Conservation (phyloP, 31 red algal species). For the Odonthalia washingtoniensis region DNA sequence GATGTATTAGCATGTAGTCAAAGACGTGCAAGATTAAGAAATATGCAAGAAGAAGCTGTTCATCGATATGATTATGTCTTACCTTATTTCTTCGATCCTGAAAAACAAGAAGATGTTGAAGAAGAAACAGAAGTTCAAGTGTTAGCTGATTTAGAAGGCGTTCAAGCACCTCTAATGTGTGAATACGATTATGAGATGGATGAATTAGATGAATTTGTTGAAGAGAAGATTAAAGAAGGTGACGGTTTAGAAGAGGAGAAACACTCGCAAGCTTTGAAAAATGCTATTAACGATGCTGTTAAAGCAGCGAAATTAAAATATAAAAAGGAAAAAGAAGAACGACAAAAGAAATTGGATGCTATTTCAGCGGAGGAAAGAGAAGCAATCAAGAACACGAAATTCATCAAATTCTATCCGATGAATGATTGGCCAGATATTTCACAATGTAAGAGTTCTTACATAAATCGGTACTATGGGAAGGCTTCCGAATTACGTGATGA, state of each 20-base stretch:
- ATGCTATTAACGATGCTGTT: conserved; percentile 72
- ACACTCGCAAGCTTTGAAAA: conserved; percentile 58
- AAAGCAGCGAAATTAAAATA: conserved; percentile 73
- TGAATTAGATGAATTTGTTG: conserved; percentile 85
- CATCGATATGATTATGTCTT: conserved; percentile 97
- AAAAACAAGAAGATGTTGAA: conserved; percentile 67
- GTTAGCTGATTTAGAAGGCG: conserved; percentile 77
- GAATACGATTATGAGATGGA: conserved; percentile 96
- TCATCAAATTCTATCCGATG: conserved; percentile 94
- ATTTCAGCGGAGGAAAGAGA: conserved; percentile 81
- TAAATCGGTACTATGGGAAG: conserved; percentile 97
- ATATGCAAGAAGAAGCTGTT: conserved; percentile 80
- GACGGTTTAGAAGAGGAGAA: conserved; percentile 65
- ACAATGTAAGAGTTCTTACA: conserved; percentile 73
- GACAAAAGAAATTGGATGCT: conserved; percentile 62
- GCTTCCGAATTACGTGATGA: conserved; percentile 76
- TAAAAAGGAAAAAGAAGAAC: conserved; percentile 68
- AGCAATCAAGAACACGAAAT: conserved; percentile 77
- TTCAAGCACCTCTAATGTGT: conserved; percentile 73
- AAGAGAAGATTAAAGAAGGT: conserved; percentile 65
- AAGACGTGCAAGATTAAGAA: conserved; percentile 75
- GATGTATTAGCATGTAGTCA: conserved; percentile 92
- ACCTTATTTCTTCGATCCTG: conserved; percentile 85
- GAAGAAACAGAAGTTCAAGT: conserved; percentile 86
- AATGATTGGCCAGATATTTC: conserved; percentile 93